A percentile compares a stretch with the other conserved stretches of the same genome.
These are phyloP conservation scores for Phytopythium ostracodes DNA, from an alignment of 352 stramenopile genomes.

Conservation along the genomic window DNA sequence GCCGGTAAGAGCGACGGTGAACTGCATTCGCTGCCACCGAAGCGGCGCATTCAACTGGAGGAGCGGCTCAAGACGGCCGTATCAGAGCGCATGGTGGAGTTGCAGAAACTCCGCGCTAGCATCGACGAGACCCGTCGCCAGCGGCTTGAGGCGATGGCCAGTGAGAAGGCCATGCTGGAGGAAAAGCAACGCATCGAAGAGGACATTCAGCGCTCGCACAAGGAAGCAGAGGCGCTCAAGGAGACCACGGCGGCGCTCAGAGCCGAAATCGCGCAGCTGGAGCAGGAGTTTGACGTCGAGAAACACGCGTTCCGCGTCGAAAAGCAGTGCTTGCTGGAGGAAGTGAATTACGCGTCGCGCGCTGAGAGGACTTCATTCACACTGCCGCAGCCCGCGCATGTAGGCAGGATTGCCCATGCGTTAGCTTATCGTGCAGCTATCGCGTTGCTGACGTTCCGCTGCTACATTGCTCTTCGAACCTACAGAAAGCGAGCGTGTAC, in stretches of 20 bases:
- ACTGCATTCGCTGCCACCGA: background rate
- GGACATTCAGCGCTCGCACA: conserved; percentile 27
- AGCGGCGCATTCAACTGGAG: conserved; percentile 73
- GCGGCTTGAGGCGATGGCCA: conserved; percentile 34
- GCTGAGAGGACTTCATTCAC: background rate
- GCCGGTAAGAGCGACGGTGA: background rate
- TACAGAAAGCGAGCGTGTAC: conserved; percentile 32
- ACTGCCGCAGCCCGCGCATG: conserved; percentile 11
- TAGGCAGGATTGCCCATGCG: conserved; percentile 4
- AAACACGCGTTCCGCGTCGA: conserved; percentile 47
- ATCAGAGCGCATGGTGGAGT: conserved; percentile 38
- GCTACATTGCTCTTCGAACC: background rate
- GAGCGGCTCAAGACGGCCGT: conserved; percentile 52
- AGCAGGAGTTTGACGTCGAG: conserved; percentile 43
- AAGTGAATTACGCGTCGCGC: conserved; percentile 27
- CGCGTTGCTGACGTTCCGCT: background rate
- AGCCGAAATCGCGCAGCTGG: conserved; percentile 31
- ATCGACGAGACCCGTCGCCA: conserved; percentile 44
- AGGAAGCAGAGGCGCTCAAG: conserved; percentile 41
- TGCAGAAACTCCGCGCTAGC: conserved; percentile 44
- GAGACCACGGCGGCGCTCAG: conserved; percentile 25
- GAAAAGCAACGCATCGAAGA: conserved; percentile 19
- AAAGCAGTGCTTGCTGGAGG: conserved; percentile 34
- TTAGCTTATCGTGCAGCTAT: background rate
- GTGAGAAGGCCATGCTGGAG: conserved; percentile 29